Conservation (phyloP, 768 basidiomycete genomes). For the Hericium rajendrae region DNA sequence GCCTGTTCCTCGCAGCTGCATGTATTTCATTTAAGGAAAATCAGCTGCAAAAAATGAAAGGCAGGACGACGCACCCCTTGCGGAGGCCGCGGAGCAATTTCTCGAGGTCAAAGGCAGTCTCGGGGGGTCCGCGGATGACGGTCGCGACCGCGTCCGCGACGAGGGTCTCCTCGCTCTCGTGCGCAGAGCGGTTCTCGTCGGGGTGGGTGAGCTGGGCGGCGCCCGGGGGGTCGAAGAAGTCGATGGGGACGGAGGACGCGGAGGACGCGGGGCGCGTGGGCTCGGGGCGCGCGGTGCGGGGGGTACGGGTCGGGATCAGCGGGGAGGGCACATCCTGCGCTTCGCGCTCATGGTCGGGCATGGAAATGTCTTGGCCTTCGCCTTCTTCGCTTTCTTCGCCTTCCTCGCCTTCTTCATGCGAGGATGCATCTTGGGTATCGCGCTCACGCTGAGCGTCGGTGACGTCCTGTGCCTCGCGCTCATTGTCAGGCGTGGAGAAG, state of each 20-base stretch:
- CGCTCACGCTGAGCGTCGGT: too few species aligned
- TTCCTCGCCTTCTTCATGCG: too few species aligned
- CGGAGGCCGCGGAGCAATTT: constrained; percentile 17
- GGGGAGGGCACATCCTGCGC: too few species aligned
- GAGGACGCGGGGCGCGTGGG: not conserved
- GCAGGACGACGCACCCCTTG: constrained; percentile 12
- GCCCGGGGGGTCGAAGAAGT: constrained; percentile 45
- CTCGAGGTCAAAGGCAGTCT: constrained; percentile 23
- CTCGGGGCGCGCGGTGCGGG: too few species aligned
- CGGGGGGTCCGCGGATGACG: not conserved
- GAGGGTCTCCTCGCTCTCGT: not conserved
- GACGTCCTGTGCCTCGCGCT: too few species aligned
- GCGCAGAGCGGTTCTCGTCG: not conserved
- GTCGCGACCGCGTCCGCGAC: not conserved
- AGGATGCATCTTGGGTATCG: too few species aligned
- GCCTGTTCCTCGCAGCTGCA: constrained; percentile 37
- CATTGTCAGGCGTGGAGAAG: too few species aligned
- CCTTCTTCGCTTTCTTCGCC: too few species aligned
- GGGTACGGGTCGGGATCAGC: too few species aligned
- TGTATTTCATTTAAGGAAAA: too few species aligned
- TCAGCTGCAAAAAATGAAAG: not conserved
- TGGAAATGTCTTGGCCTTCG: too few species aligned
- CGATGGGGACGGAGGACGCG: constrained; percentile 29
- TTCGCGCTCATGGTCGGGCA: too few species aligned
- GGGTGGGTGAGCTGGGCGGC: constrained; percentile 24